Conservation (phyloP, 495 filamentous ascomycete species). For the Hypoxylon perforatum region DNA sequence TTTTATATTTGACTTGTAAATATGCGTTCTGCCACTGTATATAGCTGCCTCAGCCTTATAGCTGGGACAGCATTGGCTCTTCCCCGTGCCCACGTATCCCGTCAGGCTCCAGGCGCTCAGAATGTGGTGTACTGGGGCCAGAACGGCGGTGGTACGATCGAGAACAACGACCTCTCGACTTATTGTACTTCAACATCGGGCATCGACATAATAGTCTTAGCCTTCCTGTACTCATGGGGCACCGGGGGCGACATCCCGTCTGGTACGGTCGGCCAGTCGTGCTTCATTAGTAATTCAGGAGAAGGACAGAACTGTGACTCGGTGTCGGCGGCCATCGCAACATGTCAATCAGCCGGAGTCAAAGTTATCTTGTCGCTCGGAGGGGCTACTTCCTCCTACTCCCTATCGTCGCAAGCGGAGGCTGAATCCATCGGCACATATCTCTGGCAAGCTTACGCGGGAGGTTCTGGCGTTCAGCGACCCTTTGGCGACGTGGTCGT, state of each 20-base stretch:
- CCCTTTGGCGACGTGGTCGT: conserved; percentile 63
- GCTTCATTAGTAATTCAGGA: conserved; percentile 45
- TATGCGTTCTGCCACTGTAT: conserved; percentile 48
- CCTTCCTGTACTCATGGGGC: conserved; percentile 62
- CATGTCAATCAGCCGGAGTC: conserved; percentile 62
- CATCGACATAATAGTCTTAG: conserved; percentile 64
- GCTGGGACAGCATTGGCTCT: conserved; percentile 43
- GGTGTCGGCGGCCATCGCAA: conserved; percentile 58
- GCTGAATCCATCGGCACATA: conserved; percentile 60
- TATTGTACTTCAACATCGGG: conserved; percentile 52
- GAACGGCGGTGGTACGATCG: conserved; percentile 52
- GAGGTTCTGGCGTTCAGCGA: conserved; percentile 44
- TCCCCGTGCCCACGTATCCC: conserved; percentile 41
- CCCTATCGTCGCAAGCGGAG: conserved; percentile 53
- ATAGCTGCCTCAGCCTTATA: conserved; percentile 45
- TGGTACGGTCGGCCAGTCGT: conserved; percentile 54
- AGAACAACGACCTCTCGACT: conserved; percentile 56
- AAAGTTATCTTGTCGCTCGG: conserved; percentile 63
- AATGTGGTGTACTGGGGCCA: conserved; percentile 61
- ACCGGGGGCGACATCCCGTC: conserved; percentile 48
- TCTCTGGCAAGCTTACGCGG: conserved; percentile 65
- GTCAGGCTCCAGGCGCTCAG: conserved; percentile 40
- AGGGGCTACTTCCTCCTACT: conserved; percentile 54
- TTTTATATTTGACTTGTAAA: conserved; percentile 25
- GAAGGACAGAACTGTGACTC: conserved; percentile 56